These are phyloP conservation scores for Rhizopogon vinicolor DNA, from an alignment of 768 basidiomycete genomes.

Conservation along the genomic window DNA sequence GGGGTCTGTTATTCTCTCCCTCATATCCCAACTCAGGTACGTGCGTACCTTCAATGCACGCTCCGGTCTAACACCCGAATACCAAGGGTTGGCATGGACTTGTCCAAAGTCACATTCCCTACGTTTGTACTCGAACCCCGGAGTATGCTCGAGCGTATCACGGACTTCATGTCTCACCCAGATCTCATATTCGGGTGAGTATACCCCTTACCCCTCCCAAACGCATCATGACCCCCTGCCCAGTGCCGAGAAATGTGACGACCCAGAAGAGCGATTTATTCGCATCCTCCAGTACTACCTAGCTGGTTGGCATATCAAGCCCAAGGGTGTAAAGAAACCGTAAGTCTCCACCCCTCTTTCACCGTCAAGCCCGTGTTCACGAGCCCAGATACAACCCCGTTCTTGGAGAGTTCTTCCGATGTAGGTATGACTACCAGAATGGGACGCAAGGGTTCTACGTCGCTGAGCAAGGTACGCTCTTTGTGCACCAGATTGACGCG, in stretches of 20 bases:
- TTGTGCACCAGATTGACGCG: neutral
- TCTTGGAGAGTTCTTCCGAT: constrained; percentile 97
- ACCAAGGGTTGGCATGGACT: constrained; percentile 90
- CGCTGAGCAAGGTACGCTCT: constrained; percentile 79
- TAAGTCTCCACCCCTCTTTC: constrained; percentile 34
- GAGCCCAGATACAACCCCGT: constrained; percentile 85
- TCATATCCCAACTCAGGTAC: constrained; percentile 87
- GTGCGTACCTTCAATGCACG: constrained; percentile 13
- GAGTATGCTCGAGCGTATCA: constrained; percentile 97
- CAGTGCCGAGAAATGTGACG: constrained; percentile 76
- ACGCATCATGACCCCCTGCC: constrained; percentile 5
- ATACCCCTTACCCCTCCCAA: neutral
- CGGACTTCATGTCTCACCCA: constrained; percentile 98
- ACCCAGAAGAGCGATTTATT: constrained; percentile 89
- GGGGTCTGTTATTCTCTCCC: constrained; percentile 80
- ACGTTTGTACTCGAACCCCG: constrained; percentile 96
- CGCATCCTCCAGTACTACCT: constrained; percentile 92
- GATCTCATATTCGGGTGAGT: constrained; percentile 93
- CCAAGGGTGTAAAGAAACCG: constrained; percentile 99
- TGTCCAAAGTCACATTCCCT: constrained; percentile 89
- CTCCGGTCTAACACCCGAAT: neutral
- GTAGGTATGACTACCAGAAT: constrained; percentile 88
- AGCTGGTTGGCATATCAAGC: constrained; percentile 99
- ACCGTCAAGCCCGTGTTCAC: constrained; percentile 4
- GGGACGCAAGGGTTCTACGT: constrained; percentile 95